phyloP scores from a whole-genome alignment of 306 rosid species.

The Gleditsia sinensis region DNA sequence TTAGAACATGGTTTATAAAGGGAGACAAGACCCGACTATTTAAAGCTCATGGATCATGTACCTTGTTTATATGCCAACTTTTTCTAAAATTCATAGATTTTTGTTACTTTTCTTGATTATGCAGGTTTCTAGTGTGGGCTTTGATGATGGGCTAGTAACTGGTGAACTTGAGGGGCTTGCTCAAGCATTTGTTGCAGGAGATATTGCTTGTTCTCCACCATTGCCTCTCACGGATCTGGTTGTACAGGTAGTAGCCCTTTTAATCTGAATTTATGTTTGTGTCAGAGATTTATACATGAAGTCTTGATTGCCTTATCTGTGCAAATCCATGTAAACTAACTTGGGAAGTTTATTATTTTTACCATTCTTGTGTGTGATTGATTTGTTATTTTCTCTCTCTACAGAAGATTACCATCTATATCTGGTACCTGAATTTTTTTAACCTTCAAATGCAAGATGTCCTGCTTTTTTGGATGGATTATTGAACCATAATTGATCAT shows the following conservation, averaged over 20 bases:
- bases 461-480: not conserved
- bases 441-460: not conserved
- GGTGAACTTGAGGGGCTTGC: constrained; percentile 74
- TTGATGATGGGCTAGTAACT: constrained; percentile 59
- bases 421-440: not conserved
- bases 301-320: not conserved
- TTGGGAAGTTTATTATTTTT: not conserved
- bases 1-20: constrained; percentile 23
- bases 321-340: constrained; percentile 12
- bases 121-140: constrained; percentile 72
- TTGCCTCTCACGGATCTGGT: constrained; percentile 81
- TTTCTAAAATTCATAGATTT: not conserved
- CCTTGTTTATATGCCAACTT: not conserved
- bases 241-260: constrained; percentile 69
- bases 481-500: not conserved
- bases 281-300: constrained; percentile 4
- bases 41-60: constrained; percentile 13
- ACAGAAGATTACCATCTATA: not conserved
- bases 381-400: not conserved
- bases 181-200: constrained; percentile 65
- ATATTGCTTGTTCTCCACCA: constrained; percentile 58
- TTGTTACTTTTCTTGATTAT: constrained; percentile 34
- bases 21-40: constrained; percentile 13
- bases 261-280: constrained; percentile 20
- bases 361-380: constrained; percentile 14